A percentile compares a stretch with the other conserved stretches of the same genome.
These are phyloP conservation scores for Nicotiana obtusifolia DNA, from an alignment of 257 asterid genomes.

Conservation along the genomic window DNA sequence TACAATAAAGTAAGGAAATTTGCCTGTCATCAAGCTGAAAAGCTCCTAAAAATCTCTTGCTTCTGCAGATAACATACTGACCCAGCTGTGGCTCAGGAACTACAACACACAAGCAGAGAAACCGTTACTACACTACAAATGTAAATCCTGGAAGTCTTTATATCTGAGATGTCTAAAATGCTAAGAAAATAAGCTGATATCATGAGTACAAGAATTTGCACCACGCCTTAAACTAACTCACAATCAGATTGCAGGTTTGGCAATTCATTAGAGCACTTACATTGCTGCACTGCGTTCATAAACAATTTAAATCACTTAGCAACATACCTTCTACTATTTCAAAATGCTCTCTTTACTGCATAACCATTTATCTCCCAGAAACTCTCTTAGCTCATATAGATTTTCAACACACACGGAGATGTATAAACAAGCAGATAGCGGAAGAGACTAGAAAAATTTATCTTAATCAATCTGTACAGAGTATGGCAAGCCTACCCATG, in stretches of 20 bases:
- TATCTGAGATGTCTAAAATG: neutral
- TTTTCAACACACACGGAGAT: neutral
- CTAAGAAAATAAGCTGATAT: neutral
- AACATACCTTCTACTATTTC: neutral
- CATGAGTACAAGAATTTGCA: neutral
- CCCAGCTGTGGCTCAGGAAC: constrained; percentile 82
- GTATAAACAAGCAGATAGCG: neutral
- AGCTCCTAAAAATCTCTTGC: constrained; percentile 72
- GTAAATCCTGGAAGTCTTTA: neutral
- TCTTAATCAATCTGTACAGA: constrained; percentile 1
- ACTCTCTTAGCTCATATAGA: neutral
- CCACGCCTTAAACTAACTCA: too few species aligned
- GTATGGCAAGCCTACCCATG: constrained; percentile 61
- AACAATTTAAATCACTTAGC: neutral
- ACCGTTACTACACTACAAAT: neutral
- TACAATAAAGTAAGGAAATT: constrained; percentile 3
- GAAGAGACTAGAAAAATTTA: neutral
- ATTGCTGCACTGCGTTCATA: neutral
- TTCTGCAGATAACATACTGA: constrained; percentile 66
- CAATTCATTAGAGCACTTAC: neutral
- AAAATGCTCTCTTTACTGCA: neutral
- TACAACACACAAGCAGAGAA: constrained; percentile 16
- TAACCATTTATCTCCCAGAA: neutral
- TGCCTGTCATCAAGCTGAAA: constrained; percentile 85
- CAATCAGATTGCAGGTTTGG: neutral